Base-by-base conservation (phyloP, 164 flowering plant species). In the Piper betle region DNA sequence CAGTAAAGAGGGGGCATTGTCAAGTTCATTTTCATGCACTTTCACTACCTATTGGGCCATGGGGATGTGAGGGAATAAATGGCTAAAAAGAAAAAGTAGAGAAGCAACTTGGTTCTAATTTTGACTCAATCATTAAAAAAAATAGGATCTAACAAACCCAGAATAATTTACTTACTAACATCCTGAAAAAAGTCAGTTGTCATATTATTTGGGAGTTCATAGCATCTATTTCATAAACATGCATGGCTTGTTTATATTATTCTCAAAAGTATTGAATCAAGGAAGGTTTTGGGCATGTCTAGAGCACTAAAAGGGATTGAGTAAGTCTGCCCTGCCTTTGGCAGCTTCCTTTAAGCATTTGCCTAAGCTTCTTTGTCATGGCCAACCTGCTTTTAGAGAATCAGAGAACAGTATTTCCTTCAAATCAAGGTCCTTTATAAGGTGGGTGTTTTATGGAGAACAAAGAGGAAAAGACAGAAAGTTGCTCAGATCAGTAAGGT, bases 381-480 rank as follows among this genome's bases (percentile, higher is more conserved):
- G 33, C 39, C 57, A n/a, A n/a, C 55, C 58, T 46, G 39, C 68
- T 68, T 73, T 71, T 67, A 62, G 15, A 46, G 11, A 46, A 46
- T 10, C 50, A 46, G 55, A 69, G 65, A 46, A 25, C 33, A 25
- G 33, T 68, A 66, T 73, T 72, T 68, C 66, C 66, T 75, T 76
- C 72, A 78, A 79, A 72, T 77, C 78, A 81, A 75, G 68, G 52
- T 17, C 78, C 82, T 78, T 79, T 79, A 69, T 66, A 73, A 74
- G 73, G 78, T 80, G 87, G 87, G 85, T 76, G 76, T 79, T 69
- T 79, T 74, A 72, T 79, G 68, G 75, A 72, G 63, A 71, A 69
- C 73, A 75, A 74, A 75, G 70, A 74, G 70, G 77, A 76, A 81
- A 79, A 68, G 84, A 78, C 85, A 82, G 72, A 83, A 86, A 86